These are phyloP conservation scores for Aspergillus sp. DNA, from an alignment of 2,329 filamentous ascomycete species.

Conservation along the genomic window DNA sequence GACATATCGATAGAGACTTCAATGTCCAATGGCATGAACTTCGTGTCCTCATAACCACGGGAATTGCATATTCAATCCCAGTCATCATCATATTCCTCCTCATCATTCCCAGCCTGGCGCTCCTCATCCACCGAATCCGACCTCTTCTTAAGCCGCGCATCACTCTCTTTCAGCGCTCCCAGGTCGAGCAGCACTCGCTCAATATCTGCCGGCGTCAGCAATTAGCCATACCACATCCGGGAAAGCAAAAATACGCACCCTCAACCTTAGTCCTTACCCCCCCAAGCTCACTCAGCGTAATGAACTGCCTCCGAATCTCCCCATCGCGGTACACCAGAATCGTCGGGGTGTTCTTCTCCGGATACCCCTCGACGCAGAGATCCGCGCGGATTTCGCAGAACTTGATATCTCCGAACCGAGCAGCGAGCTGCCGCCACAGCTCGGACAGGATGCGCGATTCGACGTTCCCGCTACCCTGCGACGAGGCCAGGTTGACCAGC, in stretches of 20 bases:
- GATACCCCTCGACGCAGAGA: conserved; percentile 93
- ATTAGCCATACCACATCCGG: conserved; percentile 4
- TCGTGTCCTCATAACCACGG: neutral
- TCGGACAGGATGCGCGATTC: conserved; percentile 78
- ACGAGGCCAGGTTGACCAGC: conserved; percentile 72
- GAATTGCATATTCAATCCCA: conserved; percentile 41
- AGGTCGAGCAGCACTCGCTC: conserved; percentile 74
- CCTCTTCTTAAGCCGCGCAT: conserved; percentile 59
- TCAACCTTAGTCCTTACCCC: conserved; percentile 61
- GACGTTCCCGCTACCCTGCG: conserved; percentile 66
- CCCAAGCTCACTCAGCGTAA: conserved; percentile 73
- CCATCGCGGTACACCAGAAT: conserved; percentile 87
- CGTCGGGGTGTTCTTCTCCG: conserved; percentile 88
- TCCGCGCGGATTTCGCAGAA: conserved; percentile 92
- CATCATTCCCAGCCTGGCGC: conserved; percentile 45
- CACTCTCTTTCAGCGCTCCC: conserved; percentile 67
- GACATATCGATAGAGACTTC: no score
- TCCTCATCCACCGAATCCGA: conserved; percentile 49
- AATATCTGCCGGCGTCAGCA: conserved; percentile 44
- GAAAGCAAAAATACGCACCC: conserved; percentile 29
- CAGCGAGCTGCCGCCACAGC: conserved; percentile 74
- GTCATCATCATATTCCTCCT: conserved; percentile 45
- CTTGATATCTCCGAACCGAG: conserved; percentile 86
- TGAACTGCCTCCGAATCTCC: conserved; percentile 81
- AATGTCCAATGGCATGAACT: conserved; percentile 5